Base-by-base conservation (phyloP, 768 basidiomycete species). In the Rhodotorula taiwanensis region DNA sequence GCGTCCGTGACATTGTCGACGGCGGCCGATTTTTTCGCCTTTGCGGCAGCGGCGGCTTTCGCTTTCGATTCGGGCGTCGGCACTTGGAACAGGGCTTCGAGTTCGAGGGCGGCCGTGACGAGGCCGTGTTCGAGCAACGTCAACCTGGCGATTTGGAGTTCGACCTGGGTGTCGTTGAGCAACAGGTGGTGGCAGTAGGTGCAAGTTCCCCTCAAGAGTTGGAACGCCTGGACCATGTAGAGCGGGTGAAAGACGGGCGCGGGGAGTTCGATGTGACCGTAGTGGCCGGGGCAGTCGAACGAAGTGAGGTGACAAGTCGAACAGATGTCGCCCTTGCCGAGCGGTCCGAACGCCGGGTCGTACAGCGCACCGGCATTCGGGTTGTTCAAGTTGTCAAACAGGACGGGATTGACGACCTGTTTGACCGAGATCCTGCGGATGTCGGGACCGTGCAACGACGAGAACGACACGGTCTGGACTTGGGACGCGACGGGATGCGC, bases 241-340 rank as follows among this genome's bases (percentile, higher is more conserved):
- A 99, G 78, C 0, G 95, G 95, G 73, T 99, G 94, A 74, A 88
- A 98, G 4, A 98, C 89, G 20, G 95, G 93, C 23, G 87, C 83
- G 25, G 94, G 92, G 10, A 99, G 82, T 65, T 97, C 91, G 64
- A 99, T 94, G 76, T 98, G 95, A 27, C 95, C 95, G 77, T 87
- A 99, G 76, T 99, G 95, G 23, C 95, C 95, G 3, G 95, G 93
- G 76, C 95, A 99, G 63, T 86, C 86, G 78, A 86, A 98, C 73
- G 91, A 94, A 51, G 84, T 88, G 72, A 95, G 82, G 61, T 82
- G 86, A 75, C 95, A 99, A 76, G 95, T 95, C 67, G 87, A 80
- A 75, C 95, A 99, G 63, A 99, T 85, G 75, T 97, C 95, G 58
- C 87, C 83, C 60, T 82, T 83, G 70, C 87, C 86, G 74, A 84